Conservation (phyloP, 1,284 basidiomycete genomes). For the Xanthoconium separans region DNA sequence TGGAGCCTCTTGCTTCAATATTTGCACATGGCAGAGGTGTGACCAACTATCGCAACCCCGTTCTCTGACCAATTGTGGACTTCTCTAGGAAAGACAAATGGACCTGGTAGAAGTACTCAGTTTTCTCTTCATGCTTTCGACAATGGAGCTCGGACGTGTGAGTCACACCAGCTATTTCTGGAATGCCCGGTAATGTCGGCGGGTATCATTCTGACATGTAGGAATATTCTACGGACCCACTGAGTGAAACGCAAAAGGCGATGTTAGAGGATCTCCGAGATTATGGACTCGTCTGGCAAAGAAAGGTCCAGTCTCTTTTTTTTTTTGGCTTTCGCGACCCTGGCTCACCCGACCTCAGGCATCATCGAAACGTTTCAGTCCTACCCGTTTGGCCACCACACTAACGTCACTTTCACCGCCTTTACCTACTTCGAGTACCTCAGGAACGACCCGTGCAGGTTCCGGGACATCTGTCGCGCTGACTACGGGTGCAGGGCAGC, state of each 20-base stretch:
- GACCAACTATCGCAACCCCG: conserved; percentile 14
- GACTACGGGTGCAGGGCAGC: conserved; percentile 52
- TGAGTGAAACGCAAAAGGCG: conserved; percentile 79
- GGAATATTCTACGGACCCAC: conserved; percentile 87
- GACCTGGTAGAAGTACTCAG: conserved; percentile 93
- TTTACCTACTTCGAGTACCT: conserved; percentile 60
- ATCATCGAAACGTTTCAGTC: conserved; percentile 80
- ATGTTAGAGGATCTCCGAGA: conserved; percentile 92
- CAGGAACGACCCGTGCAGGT: conserved; percentile 31
- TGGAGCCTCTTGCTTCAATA: conserved; percentile 96
- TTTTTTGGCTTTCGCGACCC: neutral
- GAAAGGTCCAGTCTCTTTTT: conserved; percentile 45
- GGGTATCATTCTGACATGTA: conserved; percentile 32
- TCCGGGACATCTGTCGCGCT: conserved; percentile 26
- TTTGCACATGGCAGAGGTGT: conserved; percentile 76
- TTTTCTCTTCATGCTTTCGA: conserved; percentile 94
- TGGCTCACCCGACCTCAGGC: conserved; percentile 40
- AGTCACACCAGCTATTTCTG: conserved; percentile 23
- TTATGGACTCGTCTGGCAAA: conserved; percentile 91
- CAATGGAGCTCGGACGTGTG: conserved; percentile 87
- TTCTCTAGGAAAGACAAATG: conserved; percentile 73
- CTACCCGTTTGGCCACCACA: conserved; percentile 95
- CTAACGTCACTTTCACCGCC: conserved; percentile 82
- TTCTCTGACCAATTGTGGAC: neutral
- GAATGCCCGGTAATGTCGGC: neutral